Conservation (phyloP, 2,329 filamentous ascomycete species). For the Madurella mycetomatis region DNA sequence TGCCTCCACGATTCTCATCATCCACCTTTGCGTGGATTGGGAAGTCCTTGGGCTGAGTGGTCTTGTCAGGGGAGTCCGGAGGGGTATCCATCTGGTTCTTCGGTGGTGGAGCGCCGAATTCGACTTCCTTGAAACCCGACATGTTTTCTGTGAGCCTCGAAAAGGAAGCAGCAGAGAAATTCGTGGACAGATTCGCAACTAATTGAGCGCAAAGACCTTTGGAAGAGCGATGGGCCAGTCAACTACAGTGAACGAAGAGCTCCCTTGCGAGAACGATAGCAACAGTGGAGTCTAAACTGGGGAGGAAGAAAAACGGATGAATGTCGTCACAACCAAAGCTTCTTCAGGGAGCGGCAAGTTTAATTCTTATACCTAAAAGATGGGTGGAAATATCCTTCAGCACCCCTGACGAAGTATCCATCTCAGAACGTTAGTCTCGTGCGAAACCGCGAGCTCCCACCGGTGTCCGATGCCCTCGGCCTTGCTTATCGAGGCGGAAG, state of each 20-base stretch:
- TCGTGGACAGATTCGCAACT: not conserved
- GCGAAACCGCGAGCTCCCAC: not conserved
- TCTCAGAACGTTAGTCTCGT: not conserved
- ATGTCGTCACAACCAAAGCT: not conserved
- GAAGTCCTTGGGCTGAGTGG: constrained; percentile 11
- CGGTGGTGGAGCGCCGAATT: constrained; percentile 8
- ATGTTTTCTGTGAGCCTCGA: not conserved
- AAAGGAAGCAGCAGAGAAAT: not conserved
- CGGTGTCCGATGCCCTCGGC: not conserved
- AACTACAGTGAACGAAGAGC: too few relatives aligned
- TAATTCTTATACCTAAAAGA: not conserved
- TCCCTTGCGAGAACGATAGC: too few relatives aligned
- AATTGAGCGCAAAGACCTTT: not conserved
- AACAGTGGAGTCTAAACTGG: too few relatives aligned
- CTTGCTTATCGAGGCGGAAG: not conserved
- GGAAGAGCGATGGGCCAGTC: not conserved
- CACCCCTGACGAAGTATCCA: not conserved
- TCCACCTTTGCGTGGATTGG: constrained; percentile 16
- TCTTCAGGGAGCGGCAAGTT: not conserved
- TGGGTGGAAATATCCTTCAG: not conserved
- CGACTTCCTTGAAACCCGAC: constrained; percentile 16
- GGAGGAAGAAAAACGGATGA: not conserved
- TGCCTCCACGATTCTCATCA: constrained; percentile 1
- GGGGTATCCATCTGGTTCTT: constrained; percentile 15
- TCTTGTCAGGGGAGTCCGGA: constrained; percentile 17